phyloP scores from a whole-genome alignment of 116 monocot genomes.

The Trichopus zeylanicus region DNA sequence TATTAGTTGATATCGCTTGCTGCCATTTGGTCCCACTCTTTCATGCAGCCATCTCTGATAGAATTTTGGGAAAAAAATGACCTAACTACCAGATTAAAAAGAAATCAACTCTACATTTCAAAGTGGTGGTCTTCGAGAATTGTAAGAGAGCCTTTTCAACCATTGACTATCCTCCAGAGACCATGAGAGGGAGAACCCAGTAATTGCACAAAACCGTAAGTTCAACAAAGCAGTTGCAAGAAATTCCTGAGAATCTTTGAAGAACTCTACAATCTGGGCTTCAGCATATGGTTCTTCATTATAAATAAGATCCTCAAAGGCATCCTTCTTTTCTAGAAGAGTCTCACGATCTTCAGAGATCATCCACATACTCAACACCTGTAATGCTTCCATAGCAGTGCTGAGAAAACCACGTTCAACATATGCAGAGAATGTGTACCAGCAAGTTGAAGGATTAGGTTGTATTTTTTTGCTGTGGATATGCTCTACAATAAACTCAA shows the following conservation, averaged over 20 bases:
- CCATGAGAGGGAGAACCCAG: slow-evolving; percentile 55
- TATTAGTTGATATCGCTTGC: no score
- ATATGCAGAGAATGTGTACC: slow-evolving; percentile 55
- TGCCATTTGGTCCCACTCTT: no score
- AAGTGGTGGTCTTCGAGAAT: no score
- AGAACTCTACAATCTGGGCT: slow-evolving; percentile 38
- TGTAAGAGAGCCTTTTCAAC: slow-evolving; percentile 60
- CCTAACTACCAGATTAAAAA: no score
- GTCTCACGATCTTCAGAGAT: slow-evolving; percentile 46
- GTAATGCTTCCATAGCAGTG: slow-evolving; percentile 83
- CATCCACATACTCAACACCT: slow-evolving; percentile 87
- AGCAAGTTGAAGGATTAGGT: slow-evolving; percentile 77
- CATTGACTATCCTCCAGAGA: slow-evolving; percentile 61
- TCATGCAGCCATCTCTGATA: no score
- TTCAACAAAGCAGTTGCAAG: slow-evolving; percentile 65
- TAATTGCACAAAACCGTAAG: slow-evolving; percentile 60
- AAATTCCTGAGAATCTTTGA: slow-evolving; percentile 46
- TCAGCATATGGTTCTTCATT: slow-evolving; percentile 69
- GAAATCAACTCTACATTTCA: no score
- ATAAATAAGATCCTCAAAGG: slow-evolving; percentile 57
- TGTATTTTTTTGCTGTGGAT: slow-evolving; percentile 57
- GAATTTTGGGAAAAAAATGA: no score
- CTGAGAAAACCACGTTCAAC: slow-evolving; percentile 31
- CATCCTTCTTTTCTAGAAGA: slow-evolving; percentile 29
- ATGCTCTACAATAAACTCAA: slow-evolving; percentile 50